These are phyloP conservation scores for Lablab purpureus DNA, from an alignment of 306 rosid species.

Conservation along the genomic window DNA sequence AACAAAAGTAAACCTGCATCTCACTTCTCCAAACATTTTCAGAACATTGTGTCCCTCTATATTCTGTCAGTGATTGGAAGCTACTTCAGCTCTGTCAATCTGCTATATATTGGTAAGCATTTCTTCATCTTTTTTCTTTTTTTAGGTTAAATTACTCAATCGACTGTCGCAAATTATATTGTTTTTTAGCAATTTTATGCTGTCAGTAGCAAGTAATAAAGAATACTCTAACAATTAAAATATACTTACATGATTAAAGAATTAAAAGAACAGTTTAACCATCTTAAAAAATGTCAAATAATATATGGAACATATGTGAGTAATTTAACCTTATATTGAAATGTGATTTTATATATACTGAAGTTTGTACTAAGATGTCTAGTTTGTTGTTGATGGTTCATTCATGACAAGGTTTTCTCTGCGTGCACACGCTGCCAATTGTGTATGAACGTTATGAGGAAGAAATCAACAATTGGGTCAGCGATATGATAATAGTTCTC, in stretches of 20 bases:
- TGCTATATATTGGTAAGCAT: constrained; percentile 73
- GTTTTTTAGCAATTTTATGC: neutral
- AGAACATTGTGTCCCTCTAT: constrained; percentile 68
- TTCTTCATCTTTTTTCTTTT: neutral
- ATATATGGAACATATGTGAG: neutral
- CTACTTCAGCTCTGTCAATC: constrained; percentile 70
- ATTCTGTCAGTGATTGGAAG: constrained; percentile 71
- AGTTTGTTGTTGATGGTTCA: constrained; percentile 41
- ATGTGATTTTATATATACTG: neutral
- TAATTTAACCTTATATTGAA: neutral
- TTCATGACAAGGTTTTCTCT: constrained; percentile 61
- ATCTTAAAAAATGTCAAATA: no score
- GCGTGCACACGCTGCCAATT: constrained; percentile 67
- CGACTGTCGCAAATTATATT: neutral
- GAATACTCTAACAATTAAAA: no score
- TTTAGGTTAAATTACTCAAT: neutral
- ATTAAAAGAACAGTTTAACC: no score
- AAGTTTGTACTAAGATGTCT: constrained; percentile 11
- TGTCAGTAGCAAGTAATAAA: no score
- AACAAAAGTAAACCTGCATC: neutral
- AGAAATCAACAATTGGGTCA: constrained; percentile 60
- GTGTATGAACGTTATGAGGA: constrained; percentile 69
- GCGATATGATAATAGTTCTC: constrained; percentile 46
- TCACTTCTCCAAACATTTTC: constrained; percentile 44
- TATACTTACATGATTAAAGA: no score